Base-by-base conservation (phyloP, 495 filamentous ascomycete species). In the Clavariopsis aquatica region DNA sequence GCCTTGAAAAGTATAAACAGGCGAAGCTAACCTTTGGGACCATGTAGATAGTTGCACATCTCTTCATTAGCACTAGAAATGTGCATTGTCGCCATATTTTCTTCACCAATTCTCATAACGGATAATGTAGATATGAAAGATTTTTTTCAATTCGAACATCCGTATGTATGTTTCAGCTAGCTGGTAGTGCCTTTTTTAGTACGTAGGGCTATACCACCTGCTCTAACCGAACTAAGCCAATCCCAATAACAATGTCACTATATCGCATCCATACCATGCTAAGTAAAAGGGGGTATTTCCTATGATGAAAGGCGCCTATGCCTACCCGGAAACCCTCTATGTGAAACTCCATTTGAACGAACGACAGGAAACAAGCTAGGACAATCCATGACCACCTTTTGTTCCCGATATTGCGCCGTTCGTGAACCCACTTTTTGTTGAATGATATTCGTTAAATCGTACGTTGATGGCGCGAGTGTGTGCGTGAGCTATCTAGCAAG, bases 271-370 rank as follows among this genome's bases (percentile, higher is more conserved):
- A 38, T 31, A 38, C 52, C 9, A 20, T 34, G 23, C 2, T 20
- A 20, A 55, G 52, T 38, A 34, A 20, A 31, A 55, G 52, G 52
- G 49, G 47, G 47, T 51, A 51, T 51, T n/a, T 51, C 22, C 47
- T n/a, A 28, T 51, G 22, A 47, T 34, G 2, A n/a, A 43, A 43
- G 38, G 38, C 38, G 15, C 38, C 38, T 17, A n/a, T 43, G 38
- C 38, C 38, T n/a, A 23, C 47, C 47, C 8, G 26, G 12, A 51
- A 28, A 4, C 19, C 4, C 8, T 51, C 5, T 23, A 19, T n/a
- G 2, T 51, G 47, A 51, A 51, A 51, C 47, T 51, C 47, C 47
- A 22, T 22, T 51, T 51, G 47, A 8, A 17, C 6, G 26, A 17
- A 51, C n/a, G 47, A 10, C 20, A 47, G 7, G 22, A 19, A 23